These are phyloP conservation scores for Ceratocystis colombiana DNA, from an alignment of 2,329 filamentous ascomycete genomes.

Conservation along the genomic window DNA sequence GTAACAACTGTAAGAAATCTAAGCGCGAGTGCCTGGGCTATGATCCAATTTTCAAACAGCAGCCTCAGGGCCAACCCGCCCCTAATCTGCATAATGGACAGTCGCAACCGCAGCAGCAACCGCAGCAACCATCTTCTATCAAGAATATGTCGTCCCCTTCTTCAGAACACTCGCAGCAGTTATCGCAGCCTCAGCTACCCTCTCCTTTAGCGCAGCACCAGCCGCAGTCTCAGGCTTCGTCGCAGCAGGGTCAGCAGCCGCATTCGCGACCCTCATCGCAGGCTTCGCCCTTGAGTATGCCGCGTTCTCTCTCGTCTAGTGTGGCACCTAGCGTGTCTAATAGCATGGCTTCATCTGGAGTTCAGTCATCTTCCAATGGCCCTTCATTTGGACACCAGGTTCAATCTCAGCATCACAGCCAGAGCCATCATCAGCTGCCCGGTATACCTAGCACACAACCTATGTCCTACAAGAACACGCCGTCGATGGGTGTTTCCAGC, in stretches of 20 bases:
- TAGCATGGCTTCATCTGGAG: conserved; percentile 14
- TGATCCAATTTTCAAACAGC: conserved; percentile 74
- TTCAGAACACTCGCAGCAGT: conserved; percentile 16
- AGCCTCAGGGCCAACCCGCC: conserved; percentile 37
- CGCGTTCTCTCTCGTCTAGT: conserved; percentile 4
- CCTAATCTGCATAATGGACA: conserved; percentile 21
- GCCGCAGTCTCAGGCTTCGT: conserved; percentile 1
- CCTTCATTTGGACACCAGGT: background rate
- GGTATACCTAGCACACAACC: conserved; percentile 18
- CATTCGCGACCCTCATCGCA: conserved; percentile 20
- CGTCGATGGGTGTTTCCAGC: conserved; percentile 19
- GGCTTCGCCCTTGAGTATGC: conserved; percentile 15
- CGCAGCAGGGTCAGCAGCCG: conserved; percentile 6
- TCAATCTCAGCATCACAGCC: background rate
- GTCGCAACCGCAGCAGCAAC: conserved; percentile 8
- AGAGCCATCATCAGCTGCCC: conserved; percentile 18
- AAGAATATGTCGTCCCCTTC: conserved; percentile 14
- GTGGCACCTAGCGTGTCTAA: background rate
- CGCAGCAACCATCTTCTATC: conserved; percentile 15
- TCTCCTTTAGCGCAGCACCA: conserved; percentile 3
- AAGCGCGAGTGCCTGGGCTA: conserved; percentile 80
- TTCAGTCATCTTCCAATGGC: conserved; percentile 12
- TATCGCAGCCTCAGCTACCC: conserved; percentile 16
- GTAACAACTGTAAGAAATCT: conserved; percentile 81
- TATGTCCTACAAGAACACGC: conserved; percentile 20